phyloP scores from a whole-genome alignment of 2,329 filamentous ascomycete genomes.

The Claviceps capensis region DNA sequence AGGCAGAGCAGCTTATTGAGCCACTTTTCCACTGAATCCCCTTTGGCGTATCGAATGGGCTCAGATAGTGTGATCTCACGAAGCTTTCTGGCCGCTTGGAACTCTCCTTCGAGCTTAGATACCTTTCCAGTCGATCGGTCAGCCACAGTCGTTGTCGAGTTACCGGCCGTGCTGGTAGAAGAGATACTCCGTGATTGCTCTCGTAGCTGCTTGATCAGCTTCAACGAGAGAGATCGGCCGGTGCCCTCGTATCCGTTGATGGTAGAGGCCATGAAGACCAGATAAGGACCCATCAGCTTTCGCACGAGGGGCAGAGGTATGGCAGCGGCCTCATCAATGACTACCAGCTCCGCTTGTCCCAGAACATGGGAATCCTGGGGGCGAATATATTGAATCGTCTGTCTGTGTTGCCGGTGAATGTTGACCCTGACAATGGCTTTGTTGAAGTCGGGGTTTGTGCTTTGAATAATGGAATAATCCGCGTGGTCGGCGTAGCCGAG shows the following conservation, averaged over 20 bases:
- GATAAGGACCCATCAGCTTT: slow-evolving; percentile 90
- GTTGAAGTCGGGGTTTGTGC: slow-evolving; percentile 96
- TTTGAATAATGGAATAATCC: slow-evolving; percentile 96
- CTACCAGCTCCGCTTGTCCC: slow-evolving; percentile 85
- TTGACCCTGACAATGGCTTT: slow-evolving; percentile 97
- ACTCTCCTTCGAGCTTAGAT: slow-evolving; percentile 47
- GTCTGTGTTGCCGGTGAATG: slow-evolving; percentile 83
- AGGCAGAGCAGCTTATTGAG: slow-evolving; percentile 87
- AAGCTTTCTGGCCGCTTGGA: slow-evolving; percentile 59
- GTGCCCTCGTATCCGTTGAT: slow-evolving; percentile 99
- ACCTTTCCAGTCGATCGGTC: slow-evolving; percentile 69
- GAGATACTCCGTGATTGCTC: slow-evolving; percentile 64
- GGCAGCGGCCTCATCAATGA: slow-evolving; percentile 94
- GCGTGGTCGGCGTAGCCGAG: slow-evolving; percentile 87
- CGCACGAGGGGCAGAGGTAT: slow-evolving; percentile 86
- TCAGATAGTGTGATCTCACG: slow-evolving; percentile 87
- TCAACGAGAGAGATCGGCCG: slow-evolving; percentile 83
- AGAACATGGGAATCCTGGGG: slow-evolving; percentile 92
- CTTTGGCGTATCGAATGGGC: slow-evolving; percentile 86
- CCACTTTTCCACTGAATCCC: slow-evolving; percentile 91
- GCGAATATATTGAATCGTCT: slow-evolving; percentile 97
- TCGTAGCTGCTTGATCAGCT: slow-evolving; percentile 90
- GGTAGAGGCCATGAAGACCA: slow-evolving; percentile 98
- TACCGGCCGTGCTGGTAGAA: slow-evolving; percentile 34
- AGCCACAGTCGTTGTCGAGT: slow-evolving; percentile 42